Conservation (phyloP, 768 basidiomycete species). For the Tylopilus sp. region DNA sequence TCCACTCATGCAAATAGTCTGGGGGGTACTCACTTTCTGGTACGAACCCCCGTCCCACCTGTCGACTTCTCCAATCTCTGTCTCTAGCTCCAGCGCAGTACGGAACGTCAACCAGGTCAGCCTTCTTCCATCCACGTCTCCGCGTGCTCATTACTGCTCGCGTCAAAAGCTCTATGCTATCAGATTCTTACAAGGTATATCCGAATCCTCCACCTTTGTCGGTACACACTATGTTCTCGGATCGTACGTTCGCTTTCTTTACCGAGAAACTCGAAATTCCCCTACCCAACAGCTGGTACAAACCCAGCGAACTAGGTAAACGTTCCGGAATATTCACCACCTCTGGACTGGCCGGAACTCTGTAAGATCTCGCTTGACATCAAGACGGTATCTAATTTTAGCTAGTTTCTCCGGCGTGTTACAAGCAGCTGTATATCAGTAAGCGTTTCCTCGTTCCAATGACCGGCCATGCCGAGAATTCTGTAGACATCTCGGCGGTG, state of each 20-base stretch:
- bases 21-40: slow-evolving; percentile 67
- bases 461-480: not conserved
- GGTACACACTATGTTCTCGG: slow-evolving; percentile 73
- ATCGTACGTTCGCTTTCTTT: slow-evolving; percentile 43
- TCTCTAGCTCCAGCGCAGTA: slow-evolving; percentile 52
- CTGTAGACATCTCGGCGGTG: slow-evolving; percentile 47
- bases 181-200: slow-evolving; percentile 69
- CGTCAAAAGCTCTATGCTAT: slow-evolving; percentile 56
- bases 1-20: slow-evolving; percentile 59
- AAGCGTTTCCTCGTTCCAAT: slow-evolving; percentile 10
- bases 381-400: not conserved
- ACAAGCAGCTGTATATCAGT: slow-evolving; percentile 63
- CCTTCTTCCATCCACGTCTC: not conserved
- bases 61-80: not conserved
- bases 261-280: not conserved
- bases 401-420: slow-evolving; percentile 61
- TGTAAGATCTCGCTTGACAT: slow-evolving; percentile 37
- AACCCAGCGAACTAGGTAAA: slow-evolving; percentile 64
- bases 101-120: slow-evolving; percentile 53
- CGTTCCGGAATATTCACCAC: slow-evolving; percentile 71
- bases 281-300: slow-evolving; percentile 55
- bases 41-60: slow-evolving; percentile 18
- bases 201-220: slow-evolving; percentile 74
- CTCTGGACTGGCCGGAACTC: slow-evolving; percentile 56
- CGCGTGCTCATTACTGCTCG: not conserved